These are phyloP conservation scores for Yamadazyma blattariae DNA, from an alignment of 1,139 yeast genomes.

Conservation along the genomic window DNA sequence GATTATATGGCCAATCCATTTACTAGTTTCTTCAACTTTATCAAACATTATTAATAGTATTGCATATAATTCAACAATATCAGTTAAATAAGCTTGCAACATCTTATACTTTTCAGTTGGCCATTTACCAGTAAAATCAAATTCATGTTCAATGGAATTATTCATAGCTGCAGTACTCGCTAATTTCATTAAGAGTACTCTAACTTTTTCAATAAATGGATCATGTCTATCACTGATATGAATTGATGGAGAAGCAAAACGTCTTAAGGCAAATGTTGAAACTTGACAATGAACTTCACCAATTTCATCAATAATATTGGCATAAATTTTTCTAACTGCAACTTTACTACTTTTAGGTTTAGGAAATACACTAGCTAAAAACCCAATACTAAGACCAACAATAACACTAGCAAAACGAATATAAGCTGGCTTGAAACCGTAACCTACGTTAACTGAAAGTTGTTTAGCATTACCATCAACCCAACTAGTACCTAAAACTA, in stretches of 20 bases:
- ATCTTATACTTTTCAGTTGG: slow-evolving; percentile 27
- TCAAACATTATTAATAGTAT: slow-evolving; percentile 24
- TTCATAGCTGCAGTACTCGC: slow-evolving; percentile 22
- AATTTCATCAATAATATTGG: slow-evolving; percentile 22
- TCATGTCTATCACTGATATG: slow-evolving; percentile 24
- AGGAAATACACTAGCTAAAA: slow-evolving; percentile 31
- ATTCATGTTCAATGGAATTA: slow-evolving; percentile 29
- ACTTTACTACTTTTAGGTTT: slow-evolving; percentile 29
- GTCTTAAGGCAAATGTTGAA: slow-evolving; percentile 24
- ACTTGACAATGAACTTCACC: slow-evolving; percentile 33
- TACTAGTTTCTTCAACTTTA: slow-evolving; percentile 24
- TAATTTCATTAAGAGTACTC: slow-evolving; percentile 22
- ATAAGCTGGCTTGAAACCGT: slow-evolving; percentile 29
- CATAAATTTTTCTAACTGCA: slow-evolving; percentile 24
- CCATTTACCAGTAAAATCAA: slow-evolving; percentile 35
- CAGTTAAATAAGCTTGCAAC: slow-evolving; percentile 24
- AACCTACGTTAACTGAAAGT: slow-evolving; percentile 21
- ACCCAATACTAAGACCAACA: slow-evolving; percentile 30
- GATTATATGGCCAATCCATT: slow-evolving; percentile 27
- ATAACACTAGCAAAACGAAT: slow-evolving; percentile 27
- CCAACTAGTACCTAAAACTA: slow-evolving; percentile 39
- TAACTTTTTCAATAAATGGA: slow-evolving; percentile 20
- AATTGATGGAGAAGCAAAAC: slow-evolving; percentile 20
- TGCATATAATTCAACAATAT: slow-evolving; percentile 28
- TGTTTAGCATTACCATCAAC: slow-evolving; percentile 1